phyloP scores from a whole-genome alignment of 2,329 filamentous ascomycete genomes.

The Elsinoe arachidis region DNA sequence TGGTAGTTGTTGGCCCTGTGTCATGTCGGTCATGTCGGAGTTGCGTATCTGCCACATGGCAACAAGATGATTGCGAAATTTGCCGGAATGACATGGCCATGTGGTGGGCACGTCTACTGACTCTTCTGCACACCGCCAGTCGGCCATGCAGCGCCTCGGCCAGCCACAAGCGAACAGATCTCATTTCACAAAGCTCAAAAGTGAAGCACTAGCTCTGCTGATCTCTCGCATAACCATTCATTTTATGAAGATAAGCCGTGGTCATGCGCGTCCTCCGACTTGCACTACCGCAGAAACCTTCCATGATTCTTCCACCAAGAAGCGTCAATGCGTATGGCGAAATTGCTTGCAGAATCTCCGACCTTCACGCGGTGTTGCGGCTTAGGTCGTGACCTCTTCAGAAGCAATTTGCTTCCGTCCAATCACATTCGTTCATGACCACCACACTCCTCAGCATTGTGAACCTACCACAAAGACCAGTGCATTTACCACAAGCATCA shows the following conservation, averaged over 20 bases:
- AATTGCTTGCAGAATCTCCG: background rate
- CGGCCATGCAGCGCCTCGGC: background rate
- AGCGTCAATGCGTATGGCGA: background rate
- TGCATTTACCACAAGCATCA: background rate
- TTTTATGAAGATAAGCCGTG: background rate
- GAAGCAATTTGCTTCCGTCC: background rate
- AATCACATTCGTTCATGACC: background rate
- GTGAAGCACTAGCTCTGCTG: conserved; percentile 2
- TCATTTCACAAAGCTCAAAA: conserved; percentile 5
- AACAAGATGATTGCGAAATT: conserved; percentile 1
- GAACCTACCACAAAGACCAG: background rate
- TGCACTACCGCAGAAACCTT: background rate
- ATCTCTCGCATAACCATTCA: background rate
- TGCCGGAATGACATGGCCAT: background rate
- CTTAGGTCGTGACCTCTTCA: too few species aligned
- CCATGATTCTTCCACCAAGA: conserved; percentile 1
- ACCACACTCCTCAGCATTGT: too few species aligned
- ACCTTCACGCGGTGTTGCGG: too few species aligned
- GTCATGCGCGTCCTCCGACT: background rate
- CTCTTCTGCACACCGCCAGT: background rate
- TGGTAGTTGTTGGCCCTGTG: background rate
- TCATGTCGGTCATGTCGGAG: background rate
- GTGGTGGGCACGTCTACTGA: background rate
- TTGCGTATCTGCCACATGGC: conserved; percentile 10
- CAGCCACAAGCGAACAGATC: background rate